Evolutionary conservation across 495 filamentous ascomycete species (phyloP), one percentile per base, ranked within the genome.

Genomic region (Saxophila tyrrhenica): DNA sequence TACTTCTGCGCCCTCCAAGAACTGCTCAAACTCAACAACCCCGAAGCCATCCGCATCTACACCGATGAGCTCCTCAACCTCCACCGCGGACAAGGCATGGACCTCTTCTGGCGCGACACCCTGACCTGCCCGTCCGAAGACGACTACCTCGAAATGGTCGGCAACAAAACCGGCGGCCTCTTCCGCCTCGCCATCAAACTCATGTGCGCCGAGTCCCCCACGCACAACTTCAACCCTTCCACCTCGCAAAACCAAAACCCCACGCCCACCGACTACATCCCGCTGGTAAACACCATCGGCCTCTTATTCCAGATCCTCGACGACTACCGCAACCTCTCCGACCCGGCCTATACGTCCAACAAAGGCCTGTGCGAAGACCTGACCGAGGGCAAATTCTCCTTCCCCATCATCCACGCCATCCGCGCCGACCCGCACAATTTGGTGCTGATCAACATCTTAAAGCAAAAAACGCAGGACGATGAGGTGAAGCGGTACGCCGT

Each of bases 71-170:
- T 97, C 22, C 67, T 95, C 38, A 95, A 98, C 67, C 81, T 98
- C 20, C 94, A 98, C 70, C 79, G 90, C 29, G 92, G 92, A 11
- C 92, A 99, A 64, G 92, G 92, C 39, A 94, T 97, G 86, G 92
- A 99, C 64, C 78, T 99, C 49, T 95, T 86, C 74, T 99, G 92
- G 92, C 78, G 92, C 13, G 92, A 97, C 70, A 89, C 87, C 5
- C 74, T 96, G 48, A 95, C 83, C 25, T 95, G 89, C 67, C 92
- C 92, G 24, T 89, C 79, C 44, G 91, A 97, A 70, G 89, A 95
- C 57, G 91, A 97, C 65, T 98, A 98, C 70, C 78, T 98, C 16
- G 91, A 97, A 68, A 98, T 98, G 92, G 94, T 98, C 41, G 82
- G 83, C 59, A 97, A 97, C 71, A 97, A 99, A 70, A 99, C 92